Base-by-base conservation (phyloP, 805 yeast genomes). In the Wickerhamomyces ciferrii region DNA sequence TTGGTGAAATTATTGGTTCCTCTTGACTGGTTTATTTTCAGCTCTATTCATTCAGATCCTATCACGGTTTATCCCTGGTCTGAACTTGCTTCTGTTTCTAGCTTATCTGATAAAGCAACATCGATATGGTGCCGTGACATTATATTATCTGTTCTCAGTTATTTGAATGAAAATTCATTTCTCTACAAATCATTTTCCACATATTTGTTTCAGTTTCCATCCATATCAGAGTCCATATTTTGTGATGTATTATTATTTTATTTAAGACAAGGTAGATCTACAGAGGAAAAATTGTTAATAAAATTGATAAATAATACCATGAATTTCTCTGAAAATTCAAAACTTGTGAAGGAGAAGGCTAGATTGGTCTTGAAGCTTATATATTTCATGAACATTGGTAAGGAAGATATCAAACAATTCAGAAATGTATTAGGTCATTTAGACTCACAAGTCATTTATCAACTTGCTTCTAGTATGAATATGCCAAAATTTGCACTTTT, bases 401-500 rank as follows among this genome's bases (percentile, higher is more conserved):
- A 53, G 18, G 42, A 44, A 0, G 53, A 49, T 1, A 46, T 54
- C 17, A 49, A 48, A 8, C 46, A 45, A 5, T 60, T 56, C 36
- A 37, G 24, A 1, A 31, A 47, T 4, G 42, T 61, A 1, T 67
- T 61, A 40, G 18, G 50, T 4, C 42, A 38, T 3, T 41, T 70
- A 11, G 55, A 59, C 34, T 44, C 48, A 8, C 10, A 37, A 1
- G 45, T 20, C 2, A 45, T 59, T 38, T 52, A 59, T 20, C 29
- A 44, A 8, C 42, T 57, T 1, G 65, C 73, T 0, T 32, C 51
- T 4, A 20, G 35, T 2, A 48, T 56, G 19, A 62, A 56, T 1
- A 48, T 61, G 42, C 43, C 49, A 14, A 56, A 60, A 17, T 55
- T 70, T 34, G 69, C 74, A 1, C 52, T 65, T 20, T 49, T 67